Evolutionary conservation across 441 rosid genomes (phyloP).

Genomic region (Lepidium campestre): DNA sequence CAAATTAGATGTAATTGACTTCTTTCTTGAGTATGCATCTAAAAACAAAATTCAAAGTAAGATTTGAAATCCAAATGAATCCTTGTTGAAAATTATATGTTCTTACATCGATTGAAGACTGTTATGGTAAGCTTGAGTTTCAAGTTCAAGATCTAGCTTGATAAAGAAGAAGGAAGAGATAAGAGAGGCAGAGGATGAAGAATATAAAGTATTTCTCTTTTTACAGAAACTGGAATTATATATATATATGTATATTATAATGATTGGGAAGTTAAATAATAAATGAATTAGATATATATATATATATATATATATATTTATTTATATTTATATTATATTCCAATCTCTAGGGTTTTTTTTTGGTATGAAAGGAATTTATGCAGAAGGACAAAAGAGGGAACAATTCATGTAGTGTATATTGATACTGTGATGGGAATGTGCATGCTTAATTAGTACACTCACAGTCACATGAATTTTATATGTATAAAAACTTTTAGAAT

Average conservation of each 20-base stretch:
- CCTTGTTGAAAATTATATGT: not conserved
- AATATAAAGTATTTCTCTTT: conserved; percentile 16
- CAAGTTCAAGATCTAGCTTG: conserved; percentile 17
- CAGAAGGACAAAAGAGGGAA: conserved; percentile 24
- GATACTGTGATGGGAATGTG: conserved; percentile 22
- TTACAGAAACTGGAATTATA: conserved; percentile 15
- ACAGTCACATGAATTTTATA: not conserved
- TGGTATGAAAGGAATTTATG: conserved; percentile 33
- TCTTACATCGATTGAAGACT: conserved; percentile 19
- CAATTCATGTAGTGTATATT: conserved; percentile 18
- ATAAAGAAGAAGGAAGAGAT: conserved; percentile 21
- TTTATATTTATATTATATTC: conserved; percentile 9
- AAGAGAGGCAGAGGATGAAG: conserved; percentile 25
- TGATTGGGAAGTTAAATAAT: conserved; percentile 20
- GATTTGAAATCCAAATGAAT: not conserved
- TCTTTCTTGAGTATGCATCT: not conserved
- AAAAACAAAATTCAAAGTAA: not conserved
- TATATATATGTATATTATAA: conserved; percentile 13
- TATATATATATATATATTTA: too few relatives aligned
- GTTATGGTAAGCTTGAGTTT: conserved; percentile 11
- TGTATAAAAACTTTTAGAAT: not conserved
- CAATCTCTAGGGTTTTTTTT: conserved; percentile 25
- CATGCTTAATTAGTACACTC: conserved; percentile 17
- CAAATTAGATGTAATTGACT: not conserved
- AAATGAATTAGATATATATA: not conserved